Percentiles rank a stretch among this genome's conserved stretches.
These are phyloP conservation scores for Boechera stricta DNA, from an alignment of 345 rosid species.

Conservation along the genomic window DNA sequence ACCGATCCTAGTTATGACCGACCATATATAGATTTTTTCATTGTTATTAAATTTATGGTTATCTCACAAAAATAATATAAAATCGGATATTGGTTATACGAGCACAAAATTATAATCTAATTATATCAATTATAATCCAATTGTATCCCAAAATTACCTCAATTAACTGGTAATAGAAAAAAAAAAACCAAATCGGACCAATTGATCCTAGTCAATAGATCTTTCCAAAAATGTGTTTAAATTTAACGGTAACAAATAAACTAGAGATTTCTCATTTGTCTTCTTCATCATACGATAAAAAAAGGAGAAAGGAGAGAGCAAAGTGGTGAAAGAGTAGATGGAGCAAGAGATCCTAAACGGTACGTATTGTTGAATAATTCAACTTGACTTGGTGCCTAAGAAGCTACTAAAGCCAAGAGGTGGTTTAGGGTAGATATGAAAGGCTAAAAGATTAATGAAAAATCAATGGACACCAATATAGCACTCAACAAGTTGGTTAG, in stretches of 20 bases:
- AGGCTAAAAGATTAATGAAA: no score
- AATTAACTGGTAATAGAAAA: not conserved
- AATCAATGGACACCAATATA: no score
- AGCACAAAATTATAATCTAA: not conserved
- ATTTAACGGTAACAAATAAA: not conserved
- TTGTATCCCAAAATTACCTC: not conserved
- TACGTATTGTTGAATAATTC: no score
- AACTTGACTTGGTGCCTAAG: no score
- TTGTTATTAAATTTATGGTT: not conserved
- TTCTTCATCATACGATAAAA: slow-evolving; percentile 24
- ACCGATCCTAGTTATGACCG: not conserved
- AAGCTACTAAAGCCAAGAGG: no score
- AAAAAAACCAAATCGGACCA: not conserved
- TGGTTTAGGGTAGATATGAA: no score
- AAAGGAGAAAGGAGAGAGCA: slow-evolving; percentile 8
- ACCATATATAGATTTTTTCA: not conserved
- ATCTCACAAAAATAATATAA: no score
- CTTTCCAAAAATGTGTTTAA: slow-evolving; percentile 21
- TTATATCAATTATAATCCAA: not conserved
- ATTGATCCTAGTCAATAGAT: slow-evolving; percentile 18
- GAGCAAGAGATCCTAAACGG: slow-evolving; percentile 42
- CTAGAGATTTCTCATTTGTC: slow-evolving; percentile 3
- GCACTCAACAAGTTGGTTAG: no score
- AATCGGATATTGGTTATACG: slow-evolving; percentile 17
- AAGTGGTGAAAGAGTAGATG: slow-evolving; percentile 37